Conservation (phyloP, 2,329 filamentous ascomycete species). For the Aschersonia sp. region DNA sequence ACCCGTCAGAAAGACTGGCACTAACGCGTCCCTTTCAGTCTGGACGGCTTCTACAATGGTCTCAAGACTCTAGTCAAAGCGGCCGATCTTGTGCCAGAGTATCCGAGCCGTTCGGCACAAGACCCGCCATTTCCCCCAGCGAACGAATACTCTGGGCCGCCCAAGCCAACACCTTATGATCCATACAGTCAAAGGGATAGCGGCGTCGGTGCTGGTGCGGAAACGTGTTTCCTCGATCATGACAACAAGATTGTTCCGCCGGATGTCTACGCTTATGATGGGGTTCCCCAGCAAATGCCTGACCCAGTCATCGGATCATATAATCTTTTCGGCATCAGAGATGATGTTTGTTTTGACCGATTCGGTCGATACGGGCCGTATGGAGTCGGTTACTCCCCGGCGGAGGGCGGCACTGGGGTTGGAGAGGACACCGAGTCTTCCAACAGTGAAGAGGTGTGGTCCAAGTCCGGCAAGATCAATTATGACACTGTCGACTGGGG, state of each 20-base stretch:
- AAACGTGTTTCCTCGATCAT: constrained; percentile 49
- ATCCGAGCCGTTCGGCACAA: constrained; percentile 34
- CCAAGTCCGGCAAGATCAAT: constrained; percentile 37
- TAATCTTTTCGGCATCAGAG: constrained; percentile 54
- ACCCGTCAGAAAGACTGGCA: too few relatives aligned
- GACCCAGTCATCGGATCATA: constrained; percentile 68
- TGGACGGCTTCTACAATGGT: constrained; percentile 70
- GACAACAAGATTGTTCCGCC: constrained; percentile 42
- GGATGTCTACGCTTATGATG: constrained; percentile 52
- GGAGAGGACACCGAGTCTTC: constrained; percentile 59
- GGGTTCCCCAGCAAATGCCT: constrained; percentile 63
- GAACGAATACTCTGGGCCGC: constrained; percentile 19
- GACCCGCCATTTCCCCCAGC: constrained; percentile 16
- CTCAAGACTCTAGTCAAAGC: constrained; percentile 54
- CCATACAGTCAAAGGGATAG: constrained; percentile 43
- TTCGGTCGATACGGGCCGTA: constrained; percentile 78
- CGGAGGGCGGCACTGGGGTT: constrained; percentile 56
- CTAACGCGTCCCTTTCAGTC: constrained; percentile 29
- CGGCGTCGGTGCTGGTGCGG: constrained; percentile 29
- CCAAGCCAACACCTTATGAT: constrained; percentile 40
- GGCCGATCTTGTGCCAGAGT: constrained; percentile 56
- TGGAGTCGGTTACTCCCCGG: constrained; percentile 65
- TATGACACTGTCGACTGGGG: constrained; percentile 42
- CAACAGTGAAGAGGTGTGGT: constrained; percentile 48
- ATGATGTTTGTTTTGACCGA: constrained; percentile 78